Evolutionary conservation across 208 protist species (phyloP), one percentile per base, ranked within the genome.

Genomic region (Leishmania tarentolae): DNA sequence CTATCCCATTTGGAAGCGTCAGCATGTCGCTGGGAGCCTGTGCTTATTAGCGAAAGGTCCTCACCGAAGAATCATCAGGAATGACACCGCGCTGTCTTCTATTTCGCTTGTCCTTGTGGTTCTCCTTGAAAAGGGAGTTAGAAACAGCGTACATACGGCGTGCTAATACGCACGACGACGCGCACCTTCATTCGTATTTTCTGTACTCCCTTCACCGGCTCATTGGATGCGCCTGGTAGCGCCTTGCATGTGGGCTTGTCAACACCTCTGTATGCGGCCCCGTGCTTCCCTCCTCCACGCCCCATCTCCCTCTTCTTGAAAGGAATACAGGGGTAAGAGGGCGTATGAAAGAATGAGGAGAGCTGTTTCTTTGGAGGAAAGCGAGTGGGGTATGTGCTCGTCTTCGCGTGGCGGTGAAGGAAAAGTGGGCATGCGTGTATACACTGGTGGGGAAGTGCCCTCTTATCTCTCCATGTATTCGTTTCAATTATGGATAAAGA

Each of bases 361-460:
- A 35, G 44, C 31, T 76, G 4, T 73, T 37, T 52, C 52, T 52
- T 73, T 50, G 61, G 21, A 13, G 0, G 35, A 76, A 42, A 63
- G 28, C 21, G 50, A 19, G 19, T n/a, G 21, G n/a, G 31, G 31
- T 50, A 37, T 50, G 17, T 6, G 19, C 69, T 31, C 47, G 42
- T 21, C 47, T 76, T 61, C 42, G 53, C 17, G 9, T 37, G 53
- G 31, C 52, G n/a, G 19, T 21, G 50, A 47, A 28, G 46, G 46
- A 42, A n/a, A n/a, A 15, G 28, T 42, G 47, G 24, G 37, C 42
- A 71, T 69, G 78, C 21, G 24, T 28, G 59, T 44, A 70, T 42
- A 56, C 40, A n/a, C n/a, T n/a, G 77, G 63, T 15, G 77, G 80
- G 44, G 31, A 79, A 15, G 47, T 35, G 8, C 24, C 40, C 40